Conservation (phyloP, 108 stramenopile species). For the Nitzschia inconspicua region DNA sequence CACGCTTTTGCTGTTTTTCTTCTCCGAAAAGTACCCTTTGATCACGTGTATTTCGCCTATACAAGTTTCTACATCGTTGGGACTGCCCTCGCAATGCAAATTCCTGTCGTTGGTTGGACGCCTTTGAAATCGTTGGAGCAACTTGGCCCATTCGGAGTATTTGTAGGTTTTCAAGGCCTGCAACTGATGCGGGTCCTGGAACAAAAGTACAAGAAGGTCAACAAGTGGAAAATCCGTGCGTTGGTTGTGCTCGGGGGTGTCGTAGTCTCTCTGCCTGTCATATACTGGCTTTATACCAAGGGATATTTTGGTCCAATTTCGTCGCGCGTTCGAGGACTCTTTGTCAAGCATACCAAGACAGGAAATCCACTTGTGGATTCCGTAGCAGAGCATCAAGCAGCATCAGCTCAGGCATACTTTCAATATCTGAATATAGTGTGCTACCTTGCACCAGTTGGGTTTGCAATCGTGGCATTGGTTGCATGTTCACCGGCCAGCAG, state of each 20-base stretch:
- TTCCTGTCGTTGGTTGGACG: constrained; percentile 86
- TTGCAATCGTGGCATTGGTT: constrained; percentile 64
- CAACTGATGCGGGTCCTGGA: constrained; percentile 55
- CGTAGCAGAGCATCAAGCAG: constrained; percentile 98
- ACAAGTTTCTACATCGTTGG: constrained; percentile 91
- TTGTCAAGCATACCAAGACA: constrained; percentile 92
- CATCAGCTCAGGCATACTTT: constrained; percentile 85
- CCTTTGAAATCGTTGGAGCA: constrained; percentile 87
- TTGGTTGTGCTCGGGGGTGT: constrained; percentile 46
- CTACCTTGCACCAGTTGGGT: constrained; percentile 89
- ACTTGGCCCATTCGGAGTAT: constrained; percentile 73
- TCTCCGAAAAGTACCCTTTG: constrained; percentile 48
- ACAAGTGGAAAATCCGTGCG: constrained; percentile 61
- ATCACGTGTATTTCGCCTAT: constrained; percentile 74
- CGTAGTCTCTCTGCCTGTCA: constrained; percentile 26
- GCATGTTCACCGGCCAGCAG: constrained; percentile 75
- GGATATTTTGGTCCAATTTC: constrained; percentile 95
- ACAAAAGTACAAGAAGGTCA: constrained; percentile 36
- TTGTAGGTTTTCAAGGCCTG: constrained; percentile 71
- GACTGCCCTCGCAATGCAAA: constrained; percentile 85
- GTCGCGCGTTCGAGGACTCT: constrained; percentile 83
- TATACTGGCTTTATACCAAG: constrained; percentile 51
- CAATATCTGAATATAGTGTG: constrained; percentile 83
- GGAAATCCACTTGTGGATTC: constrained; percentile 92
- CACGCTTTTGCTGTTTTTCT: constrained; percentile 82